Evolutionary conservation across 2,329 filamentous ascomycete species (phyloP), one percentile per base, ranked within the genome.

Genomic region (Periconia macrospinosa): DNA sequence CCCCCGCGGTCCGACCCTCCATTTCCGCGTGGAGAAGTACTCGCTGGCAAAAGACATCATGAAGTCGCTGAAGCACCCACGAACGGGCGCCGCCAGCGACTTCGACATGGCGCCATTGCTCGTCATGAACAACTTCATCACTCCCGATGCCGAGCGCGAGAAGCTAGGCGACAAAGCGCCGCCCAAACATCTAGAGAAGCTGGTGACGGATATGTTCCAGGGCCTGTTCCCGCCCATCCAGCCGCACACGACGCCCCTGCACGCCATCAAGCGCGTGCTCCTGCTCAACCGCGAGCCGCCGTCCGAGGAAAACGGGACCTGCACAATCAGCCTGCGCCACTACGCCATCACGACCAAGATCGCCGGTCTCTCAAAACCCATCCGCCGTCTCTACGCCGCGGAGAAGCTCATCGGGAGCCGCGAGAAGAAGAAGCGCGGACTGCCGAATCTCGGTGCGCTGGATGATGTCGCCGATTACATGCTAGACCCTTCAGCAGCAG

Each of bases 101-200:
- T 96, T 91, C 67, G 81, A 89, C 53, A 91, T 87, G 42, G 87
- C 94, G 7, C 94, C 94, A 57, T 77, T 97, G 78, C 83, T 99
- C 43, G 94, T 99, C 61, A 97, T 99, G 94, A 99, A 99, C 78
- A 97, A 96, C 75, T 96, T 99, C 75, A 84, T 85, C 40, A 88
- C 86, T 3, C 83, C 88, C 27, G 80, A 81, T 18, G 51, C 60
- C 8, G 62, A 67, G 18, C 57, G 69, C n/a, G 67, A 69, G 45
- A 47, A 52, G 17, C 44, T 73, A 11, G 69, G 67, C 27, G 70
- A 71, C 52, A 83, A 86, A 19, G 86, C 88, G 57, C 87, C 96
- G n/a, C 92, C 93, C 6, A 95, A 91, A 70, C 92, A 97, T 64
- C 89, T 99, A 68, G 94, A 99, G 76, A 88, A 89, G 20, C 86